Conservation (phyloP, 2,329 filamentous ascomycete species). For the Aspergillus carbonarius region DNA sequence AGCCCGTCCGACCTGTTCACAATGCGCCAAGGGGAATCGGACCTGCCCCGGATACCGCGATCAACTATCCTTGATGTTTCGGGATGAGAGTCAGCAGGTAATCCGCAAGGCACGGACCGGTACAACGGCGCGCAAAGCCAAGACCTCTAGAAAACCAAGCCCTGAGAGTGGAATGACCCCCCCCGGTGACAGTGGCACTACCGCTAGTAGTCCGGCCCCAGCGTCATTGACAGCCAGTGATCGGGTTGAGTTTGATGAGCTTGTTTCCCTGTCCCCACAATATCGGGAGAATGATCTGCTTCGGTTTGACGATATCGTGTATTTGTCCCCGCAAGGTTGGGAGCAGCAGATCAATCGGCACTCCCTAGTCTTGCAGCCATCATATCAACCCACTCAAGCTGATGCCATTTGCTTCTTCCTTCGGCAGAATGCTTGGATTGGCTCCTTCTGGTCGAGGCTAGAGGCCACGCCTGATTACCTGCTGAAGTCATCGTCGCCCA, state of each 20-base stretch:
- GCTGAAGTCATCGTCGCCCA: slow-evolving; percentile 19
- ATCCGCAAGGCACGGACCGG: slow-evolving; percentile 57
- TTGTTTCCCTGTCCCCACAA: slow-evolving; percentile 19
- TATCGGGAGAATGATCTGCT: slow-evolving; percentile 9
- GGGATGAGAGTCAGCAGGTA: slow-evolving; percentile 64
- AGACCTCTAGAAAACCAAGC: slow-evolving; percentile 11
- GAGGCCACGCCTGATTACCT: slow-evolving; percentile 20
- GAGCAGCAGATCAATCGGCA: slow-evolving; percentile 11
- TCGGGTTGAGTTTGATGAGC: slow-evolving; percentile 9
- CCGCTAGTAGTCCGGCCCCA: slow-evolving; percentile 8
- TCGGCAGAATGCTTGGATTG: slow-evolving; percentile 34
- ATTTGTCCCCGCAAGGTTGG: slow-evolving; percentile 15
- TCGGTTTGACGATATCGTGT: slow-evolving; percentile 16
- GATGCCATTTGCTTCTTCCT: slow-evolving; percentile 40
- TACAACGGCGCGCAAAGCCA: slow-evolving; percentile 26
- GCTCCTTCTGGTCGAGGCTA: slow-evolving; percentile 25
- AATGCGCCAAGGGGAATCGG: slow-evolving; percentile 61
- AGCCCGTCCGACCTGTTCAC: slow-evolving; percentile 59
- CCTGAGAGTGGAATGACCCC: slow-evolving; percentile 20
- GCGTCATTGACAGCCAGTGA: not conserved
- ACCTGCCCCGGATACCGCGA: slow-evolving; percentile 65
- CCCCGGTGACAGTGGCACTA: slow-evolving; percentile 23
- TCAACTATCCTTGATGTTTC: slow-evolving; percentile 64
- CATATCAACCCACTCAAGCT: slow-evolving; percentile 26
- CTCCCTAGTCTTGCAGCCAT: slow-evolving; percentile 26